Evolutionary conservation across 2,329 filamentous ascomycete species (phyloP).

Genomic region (Monascus ruber): DNA sequence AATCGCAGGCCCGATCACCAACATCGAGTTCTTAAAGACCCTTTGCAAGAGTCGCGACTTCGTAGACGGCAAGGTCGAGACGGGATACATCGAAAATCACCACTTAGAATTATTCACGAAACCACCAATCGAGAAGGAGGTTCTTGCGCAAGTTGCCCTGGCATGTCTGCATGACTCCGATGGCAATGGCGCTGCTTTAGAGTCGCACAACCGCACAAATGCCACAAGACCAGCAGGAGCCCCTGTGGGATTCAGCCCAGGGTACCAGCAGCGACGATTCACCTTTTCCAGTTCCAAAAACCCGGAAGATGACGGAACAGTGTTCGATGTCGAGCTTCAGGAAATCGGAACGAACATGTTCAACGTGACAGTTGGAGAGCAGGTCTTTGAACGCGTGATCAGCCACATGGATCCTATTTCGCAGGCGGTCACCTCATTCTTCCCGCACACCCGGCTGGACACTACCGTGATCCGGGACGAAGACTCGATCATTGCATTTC

Average conservation of each 20-base stretch:
- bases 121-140: conserved; percentile 52
- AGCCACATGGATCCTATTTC: conserved; percentile 35
- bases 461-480: conserved; percentile 57
- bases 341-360: conserved; percentile 40
- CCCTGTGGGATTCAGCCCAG: conserved; percentile 48
- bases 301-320: conserved; percentile 27
- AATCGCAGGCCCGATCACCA: conserved; percentile 83
- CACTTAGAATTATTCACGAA: conserved; percentile 64
- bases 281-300: conserved; percentile 39
- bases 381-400: conserved; percentile 33
- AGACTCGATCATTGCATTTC: conserved; percentile 61
- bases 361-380: conserved; percentile 36
- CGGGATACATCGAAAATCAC: conserved; percentile 90
- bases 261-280: conserved; percentile 53
- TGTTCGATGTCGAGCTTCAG: conserved; percentile 38
- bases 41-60: conserved; percentile 75
- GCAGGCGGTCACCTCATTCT: conserved; percentile 60
- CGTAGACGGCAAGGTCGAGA: conserved; percentile 79
- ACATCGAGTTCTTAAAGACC: conserved; percentile 91
- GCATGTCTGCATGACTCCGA: conserved; percentile 45
- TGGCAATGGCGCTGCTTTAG: conserved; percentile 27
- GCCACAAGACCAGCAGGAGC: conserved; percentile 17
- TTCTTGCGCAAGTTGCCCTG: conserved; percentile 77
- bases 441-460: conserved; percentile 65
- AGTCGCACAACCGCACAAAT: conserved; percentile 12